phyloP scores from a whole-genome alignment of 2,329 filamentous ascomycete species.

The Fusarium sp. region DNA sequence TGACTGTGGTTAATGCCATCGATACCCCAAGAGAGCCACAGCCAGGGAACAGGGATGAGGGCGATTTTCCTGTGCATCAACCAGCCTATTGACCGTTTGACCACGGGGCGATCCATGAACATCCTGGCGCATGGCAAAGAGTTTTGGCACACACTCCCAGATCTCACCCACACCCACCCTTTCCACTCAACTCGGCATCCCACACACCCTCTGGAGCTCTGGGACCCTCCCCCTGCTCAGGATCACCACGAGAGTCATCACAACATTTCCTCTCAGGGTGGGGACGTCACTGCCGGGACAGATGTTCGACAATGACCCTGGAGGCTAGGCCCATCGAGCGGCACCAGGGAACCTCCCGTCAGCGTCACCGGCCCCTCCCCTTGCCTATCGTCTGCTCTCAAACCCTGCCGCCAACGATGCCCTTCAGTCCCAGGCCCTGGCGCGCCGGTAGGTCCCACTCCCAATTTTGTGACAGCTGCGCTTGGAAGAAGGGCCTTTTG shows the following conservation, averaged over 20 bases:
- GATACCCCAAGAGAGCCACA: conserved; percentile 29
- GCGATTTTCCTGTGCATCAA: conserved; percentile 33
- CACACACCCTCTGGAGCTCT: conserved; percentile 16
- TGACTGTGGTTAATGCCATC: conserved; percentile 37
- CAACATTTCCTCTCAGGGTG: conserved; percentile 35
- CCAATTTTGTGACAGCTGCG: conserved; percentile 46
- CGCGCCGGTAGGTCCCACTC: conserved; percentile 38
- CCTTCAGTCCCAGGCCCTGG: conserved; percentile 45
- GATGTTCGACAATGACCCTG: conserved; percentile 33
- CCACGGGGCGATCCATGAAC: conserved; percentile 45
- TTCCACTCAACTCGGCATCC: conserved; percentile 17
- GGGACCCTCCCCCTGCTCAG: conserved; percentile 35
- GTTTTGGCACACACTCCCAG: conserved; percentile 40
- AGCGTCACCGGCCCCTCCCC: conserved; percentile 37
- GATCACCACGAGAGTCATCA: conserved; percentile 42
- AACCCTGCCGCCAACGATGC: conserved; percentile 37
- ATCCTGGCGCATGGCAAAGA: conserved; percentile 43
- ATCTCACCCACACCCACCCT: conserved; percentile 42
- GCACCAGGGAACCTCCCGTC: conserved; percentile 41
- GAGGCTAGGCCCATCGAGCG: conserved; percentile 38
- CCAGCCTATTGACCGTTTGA: conserved; percentile 46
- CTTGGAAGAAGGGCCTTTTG: conserved; percentile 36
- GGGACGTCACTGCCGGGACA: conserved; percentile 43
- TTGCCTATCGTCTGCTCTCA: conserved; percentile 32
- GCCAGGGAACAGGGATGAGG: conserved; percentile 39